A percentile compares a stretch with the other conserved stretches of the same genome.
Conservation (phyloP, 345 rosid species). For the Citrus inodora region DNA sequence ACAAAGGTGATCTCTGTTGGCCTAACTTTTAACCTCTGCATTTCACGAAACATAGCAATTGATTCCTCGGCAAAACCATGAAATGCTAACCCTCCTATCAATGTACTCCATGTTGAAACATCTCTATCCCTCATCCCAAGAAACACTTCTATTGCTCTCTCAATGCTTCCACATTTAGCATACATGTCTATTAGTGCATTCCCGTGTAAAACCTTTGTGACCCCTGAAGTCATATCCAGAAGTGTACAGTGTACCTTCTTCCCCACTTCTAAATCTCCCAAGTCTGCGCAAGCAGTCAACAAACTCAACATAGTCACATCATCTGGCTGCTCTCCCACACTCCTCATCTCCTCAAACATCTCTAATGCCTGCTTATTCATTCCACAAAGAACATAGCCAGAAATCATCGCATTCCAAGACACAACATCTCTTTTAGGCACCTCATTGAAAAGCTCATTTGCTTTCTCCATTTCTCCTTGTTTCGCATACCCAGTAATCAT, state of each 20-base stretch:
- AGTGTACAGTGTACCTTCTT: slow-evolving; percentile 45
- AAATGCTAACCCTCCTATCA: slow-evolving; percentile 61
- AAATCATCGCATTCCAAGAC: slow-evolving; percentile 74
- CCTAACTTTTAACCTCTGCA: slow-evolving; percentile 46
- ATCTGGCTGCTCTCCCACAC: slow-evolving; percentile 56
- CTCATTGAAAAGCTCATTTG: slow-evolving; percentile 56
- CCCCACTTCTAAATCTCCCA: slow-evolving; percentile 60
- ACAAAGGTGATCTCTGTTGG: slow-evolving; percentile 66
- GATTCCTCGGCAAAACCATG: slow-evolving; percentile 57
- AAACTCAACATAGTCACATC: slow-evolving; percentile 62
- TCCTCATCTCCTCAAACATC: slow-evolving; percentile 71
- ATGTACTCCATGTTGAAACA: slow-evolving; percentile 63
- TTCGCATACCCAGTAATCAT: slow-evolving; percentile 65
- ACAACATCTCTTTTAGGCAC: slow-evolving; percentile 60
- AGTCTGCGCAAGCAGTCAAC: slow-evolving; percentile 58
- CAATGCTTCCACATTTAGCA: slow-evolving; percentile 66
- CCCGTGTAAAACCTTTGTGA: slow-evolving; percentile 36
- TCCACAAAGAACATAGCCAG: slow-evolving; percentile 52
- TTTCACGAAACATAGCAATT: slow-evolving; percentile 42
- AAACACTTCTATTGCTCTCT: slow-evolving; percentile 51
- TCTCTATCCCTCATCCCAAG: slow-evolving; percentile 48
- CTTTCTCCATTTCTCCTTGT: slow-evolving; percentile 49
- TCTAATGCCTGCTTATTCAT: slow-evolving; percentile 36
- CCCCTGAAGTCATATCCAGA: slow-evolving; percentile 28
- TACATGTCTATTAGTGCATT: slow-evolving; percentile 70